Evolutionary conservation across 2,329 filamentous ascomycete species (phyloP).

Genomic region (Thermothelomyces thermophilus): DNA sequence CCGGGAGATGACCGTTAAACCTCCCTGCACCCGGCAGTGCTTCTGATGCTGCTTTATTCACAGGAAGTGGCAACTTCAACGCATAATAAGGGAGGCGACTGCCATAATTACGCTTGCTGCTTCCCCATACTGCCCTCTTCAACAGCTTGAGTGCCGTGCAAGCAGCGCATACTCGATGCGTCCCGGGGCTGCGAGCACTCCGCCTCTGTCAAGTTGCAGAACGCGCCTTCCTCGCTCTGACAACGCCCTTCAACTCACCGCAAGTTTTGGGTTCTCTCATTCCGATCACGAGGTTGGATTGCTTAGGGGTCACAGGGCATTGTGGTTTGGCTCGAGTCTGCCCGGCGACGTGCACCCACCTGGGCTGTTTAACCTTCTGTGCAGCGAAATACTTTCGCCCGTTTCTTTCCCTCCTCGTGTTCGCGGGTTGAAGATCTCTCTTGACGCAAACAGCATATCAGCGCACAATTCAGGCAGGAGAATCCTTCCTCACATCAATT

Average conservation of each 20-base stretch:
- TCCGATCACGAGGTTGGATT: neutral
- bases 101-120: no score
- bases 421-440: neutral
- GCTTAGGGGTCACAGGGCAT: neutral
- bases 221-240: neutral
- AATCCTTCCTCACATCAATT: no score
- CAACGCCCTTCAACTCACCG: neutral
- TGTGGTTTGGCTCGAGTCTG: neutral
- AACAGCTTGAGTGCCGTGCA: neutral
- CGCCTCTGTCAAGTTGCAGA: neutral
- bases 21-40: no score
- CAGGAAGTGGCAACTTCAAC: no score
- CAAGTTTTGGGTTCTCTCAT: neutral
- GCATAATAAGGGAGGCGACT: no score
- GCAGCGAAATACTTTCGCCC: no score
- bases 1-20: no score
- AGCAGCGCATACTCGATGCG: neutral
- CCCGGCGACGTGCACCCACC: neutral
- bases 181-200: neutral
- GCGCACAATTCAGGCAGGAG: no score
- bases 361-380: neutral
- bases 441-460: no score
- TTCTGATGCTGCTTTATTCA: no score
- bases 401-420: neutral
- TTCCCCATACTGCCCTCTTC: no score